A percentile compares a stretch with the other conserved stretches of the same genome.
phyloP scores from a whole-genome alignment of 257 asterid species.

The Solanum arcanum region DNA sequence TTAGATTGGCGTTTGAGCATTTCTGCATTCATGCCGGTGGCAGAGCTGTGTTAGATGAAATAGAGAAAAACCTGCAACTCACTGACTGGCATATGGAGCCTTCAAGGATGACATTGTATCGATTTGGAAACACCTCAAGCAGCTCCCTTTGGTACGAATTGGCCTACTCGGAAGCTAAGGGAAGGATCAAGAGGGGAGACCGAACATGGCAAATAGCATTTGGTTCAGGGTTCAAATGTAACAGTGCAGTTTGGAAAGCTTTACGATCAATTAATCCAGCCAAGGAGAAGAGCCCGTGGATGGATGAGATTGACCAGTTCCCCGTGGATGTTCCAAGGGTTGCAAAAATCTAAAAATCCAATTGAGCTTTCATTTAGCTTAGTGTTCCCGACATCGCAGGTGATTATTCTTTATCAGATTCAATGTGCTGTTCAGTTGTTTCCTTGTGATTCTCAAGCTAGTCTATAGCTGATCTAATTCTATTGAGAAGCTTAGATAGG shows the following conservation, averaged over 20 bases:
- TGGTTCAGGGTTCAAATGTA: slow-evolving; percentile 26
- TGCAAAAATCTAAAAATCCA: background rate
- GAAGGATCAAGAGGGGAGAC: slow-evolving; percentile 21
- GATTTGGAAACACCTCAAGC: slow-evolving; percentile 24
- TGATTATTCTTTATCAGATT: background rate
- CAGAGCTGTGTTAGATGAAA: slow-evolving; percentile 9
- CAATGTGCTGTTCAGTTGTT: background rate
- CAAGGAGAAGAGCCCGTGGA: slow-evolving; percentile 24
- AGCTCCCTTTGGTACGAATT: slow-evolving; percentile 7
- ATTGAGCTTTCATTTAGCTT: background rate
- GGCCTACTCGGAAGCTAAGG: slow-evolving; percentile 22
- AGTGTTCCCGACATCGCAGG: background rate
- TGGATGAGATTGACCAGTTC: slow-evolving; percentile 18
- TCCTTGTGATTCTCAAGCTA: background rate
- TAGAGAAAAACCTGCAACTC: slow-evolving; percentile 15
- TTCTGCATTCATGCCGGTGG: slow-evolving; percentile 19
- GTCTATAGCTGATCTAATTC: background rate
- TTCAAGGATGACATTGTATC: slow-evolving; percentile 19
- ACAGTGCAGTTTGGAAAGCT: slow-evolving; percentile 28
- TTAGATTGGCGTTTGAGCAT: slow-evolving; percentile 21
- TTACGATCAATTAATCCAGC: slow-evolving; percentile 17
- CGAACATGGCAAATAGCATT: slow-evolving; percentile 25
- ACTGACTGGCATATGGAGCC: slow-evolving; percentile 28
- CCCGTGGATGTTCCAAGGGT: slow-evolving; percentile 20
- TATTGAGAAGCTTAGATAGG: background rate